Conservation (phyloP, 352 stramenopile species). For the Plasmopara muralis region DNA sequence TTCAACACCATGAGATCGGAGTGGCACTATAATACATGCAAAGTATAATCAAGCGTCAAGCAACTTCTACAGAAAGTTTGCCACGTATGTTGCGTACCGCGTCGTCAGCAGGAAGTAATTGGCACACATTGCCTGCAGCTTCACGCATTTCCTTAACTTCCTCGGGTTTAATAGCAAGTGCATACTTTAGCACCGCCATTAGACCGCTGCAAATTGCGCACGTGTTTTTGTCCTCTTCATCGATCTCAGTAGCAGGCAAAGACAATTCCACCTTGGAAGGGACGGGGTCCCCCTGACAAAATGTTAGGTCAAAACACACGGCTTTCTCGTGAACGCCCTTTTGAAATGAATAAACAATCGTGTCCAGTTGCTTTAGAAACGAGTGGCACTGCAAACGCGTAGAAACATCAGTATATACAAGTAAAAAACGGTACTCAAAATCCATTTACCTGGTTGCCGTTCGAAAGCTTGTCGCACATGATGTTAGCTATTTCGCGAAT, state of each 20-base stretch:
- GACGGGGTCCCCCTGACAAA: slow-evolving; percentile 28
- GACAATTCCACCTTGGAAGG: slow-evolving; percentile 16
- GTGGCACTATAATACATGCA: slow-evolving; percentile 38
- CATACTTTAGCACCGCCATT: slow-evolving; percentile 55
- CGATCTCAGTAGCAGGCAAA: slow-evolving; percentile 4
- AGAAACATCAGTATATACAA: slow-evolving; percentile 6
- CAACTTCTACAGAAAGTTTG: not conserved
- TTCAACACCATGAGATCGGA: slow-evolving; percentile 65
- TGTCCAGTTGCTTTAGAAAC: slow-evolving; percentile 52
- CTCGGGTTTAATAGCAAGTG: slow-evolving; percentile 47
- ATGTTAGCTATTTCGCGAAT: slow-evolving; percentile 59
- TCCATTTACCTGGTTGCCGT: slow-evolving; percentile 46
- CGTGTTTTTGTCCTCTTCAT: slow-evolving; percentile 23
- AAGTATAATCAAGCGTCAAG: not conserved
- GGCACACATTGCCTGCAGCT: slow-evolving; percentile 55
- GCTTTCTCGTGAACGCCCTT: slow-evolving; percentile 52
- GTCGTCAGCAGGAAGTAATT: slow-evolving; percentile 56
- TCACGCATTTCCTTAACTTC: slow-evolving; percentile 56
- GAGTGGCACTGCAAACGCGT: slow-evolving; percentile 43
- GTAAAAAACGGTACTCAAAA: not conserved
- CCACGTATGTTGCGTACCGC: slow-evolving; percentile 24
- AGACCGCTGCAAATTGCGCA: slow-evolving; percentile 62
- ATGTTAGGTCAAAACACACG: slow-evolving; percentile 65
- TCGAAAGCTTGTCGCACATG: slow-evolving; percentile 50
- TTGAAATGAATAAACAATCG: slow-evolving; percentile 54